Base-by-base conservation (phyloP, 495 filamentous ascomycete genomes). In the Tuber microsphaerosporum region DNA sequence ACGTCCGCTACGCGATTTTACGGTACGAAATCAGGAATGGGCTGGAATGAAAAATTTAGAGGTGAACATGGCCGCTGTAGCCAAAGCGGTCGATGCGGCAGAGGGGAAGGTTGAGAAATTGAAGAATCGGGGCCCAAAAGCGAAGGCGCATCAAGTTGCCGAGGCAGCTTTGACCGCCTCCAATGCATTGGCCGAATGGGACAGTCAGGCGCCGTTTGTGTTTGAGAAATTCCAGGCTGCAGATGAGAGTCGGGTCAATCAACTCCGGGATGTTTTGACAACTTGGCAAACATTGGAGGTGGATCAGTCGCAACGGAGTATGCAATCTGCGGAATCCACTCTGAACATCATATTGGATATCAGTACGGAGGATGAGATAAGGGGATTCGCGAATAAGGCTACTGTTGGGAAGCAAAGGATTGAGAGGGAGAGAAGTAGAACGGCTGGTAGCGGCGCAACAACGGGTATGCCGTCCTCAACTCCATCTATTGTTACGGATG, bases 211-310 rank as follows among this genome's bases (percentile, higher is more conserved):
- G 46, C 96, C 96, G 10, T 98, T 92, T 84, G 91, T 97, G 74
- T 98, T 96, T 82, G 96, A 98, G 84, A 93, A 91, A 75, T 89
- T 99, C 26, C 96, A 99, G 84, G 90, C 93, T 10, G 85, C 94
- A 26, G 96, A 99, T 76, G 96, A 99, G 85, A 90, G 87, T 74
- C 88, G 96, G 74, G 87, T 96, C 76, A 97, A 97, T 83, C 92
- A 97, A 83, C 87, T 99, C 72, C 92, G 95, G 69, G 94, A 98
- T 84, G 90, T 92, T 72, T 87, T 99, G 61, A 98, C 95, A 2
- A 95, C 97, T 79, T 90, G 92, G 75, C 90, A 95, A 83, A 99
- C 96, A 17, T 92, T 97, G 82, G 94, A 97, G 83, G 88, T 93
- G 19, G 96, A 99, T 83, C 90, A 92, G 78, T 89, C 96, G 20